A percentile compares a stretch with the other conserved stretches of the same genome.
phyloP scores from a whole-genome alignment of 108 stramenopile species.

The Discostella stelligeroides region DNA sequence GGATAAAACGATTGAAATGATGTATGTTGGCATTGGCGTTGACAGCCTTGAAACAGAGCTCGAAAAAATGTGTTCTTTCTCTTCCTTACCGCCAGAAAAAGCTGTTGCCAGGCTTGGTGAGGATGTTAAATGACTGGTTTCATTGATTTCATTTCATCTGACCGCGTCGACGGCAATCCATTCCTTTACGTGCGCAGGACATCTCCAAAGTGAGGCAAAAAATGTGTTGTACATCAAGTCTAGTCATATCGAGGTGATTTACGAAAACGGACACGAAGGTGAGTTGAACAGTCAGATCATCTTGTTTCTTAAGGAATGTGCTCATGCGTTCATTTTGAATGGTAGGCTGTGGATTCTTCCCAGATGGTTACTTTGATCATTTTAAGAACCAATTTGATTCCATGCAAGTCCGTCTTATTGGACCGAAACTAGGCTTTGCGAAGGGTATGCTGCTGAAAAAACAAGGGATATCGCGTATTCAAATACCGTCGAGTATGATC shows the following conservation, averaged over 20 bases:
- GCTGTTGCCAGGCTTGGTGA: constrained; percentile 32
- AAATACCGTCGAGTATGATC: constrained; percentile 42
- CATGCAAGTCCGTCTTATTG: constrained; percentile 39
- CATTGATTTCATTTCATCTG: background rate
- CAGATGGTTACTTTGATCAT: constrained; percentile 29
- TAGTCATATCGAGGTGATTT: constrained; percentile 20
- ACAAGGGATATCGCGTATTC: constrained; percentile 26
- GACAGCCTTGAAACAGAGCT: constrained; percentile 24
- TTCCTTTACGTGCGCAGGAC: background rate
- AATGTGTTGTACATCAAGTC: background rate
- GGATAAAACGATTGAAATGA: constrained; percentile 7
- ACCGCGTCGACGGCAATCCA: background rate
- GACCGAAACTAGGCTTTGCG: constrained; percentile 14
- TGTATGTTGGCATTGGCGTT: constrained; percentile 19
- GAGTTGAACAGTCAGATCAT: background rate
- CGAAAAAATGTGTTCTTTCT: constrained; percentile 24
- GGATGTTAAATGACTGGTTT: background rate
- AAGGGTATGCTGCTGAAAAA: constrained; percentile 39
- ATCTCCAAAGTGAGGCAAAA: constrained; percentile 14
- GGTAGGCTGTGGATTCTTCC: constrained; percentile 37
- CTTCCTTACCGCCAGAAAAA: constrained; percentile 23
- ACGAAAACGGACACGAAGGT: constrained; percentile 38
- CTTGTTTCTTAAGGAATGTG: background rate
- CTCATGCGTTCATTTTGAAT: background rate
- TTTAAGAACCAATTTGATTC: constrained; percentile 10